Conservation (phyloP, 1,284 basidiomycete genomes). For the Trichosporon sp. region DNA sequence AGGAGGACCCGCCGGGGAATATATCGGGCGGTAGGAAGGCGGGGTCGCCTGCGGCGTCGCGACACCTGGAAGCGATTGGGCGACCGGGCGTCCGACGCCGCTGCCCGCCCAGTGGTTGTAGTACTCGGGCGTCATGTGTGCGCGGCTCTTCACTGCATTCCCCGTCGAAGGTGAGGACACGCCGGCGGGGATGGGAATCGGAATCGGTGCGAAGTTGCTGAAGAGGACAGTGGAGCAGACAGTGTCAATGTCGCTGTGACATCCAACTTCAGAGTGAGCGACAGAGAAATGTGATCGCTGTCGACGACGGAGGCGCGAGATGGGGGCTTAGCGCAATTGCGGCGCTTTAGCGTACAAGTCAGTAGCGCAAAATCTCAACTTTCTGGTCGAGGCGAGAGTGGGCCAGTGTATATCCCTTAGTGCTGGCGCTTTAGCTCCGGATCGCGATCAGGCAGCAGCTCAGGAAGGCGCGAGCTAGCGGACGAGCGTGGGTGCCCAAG, state of each 20-base stretch:
- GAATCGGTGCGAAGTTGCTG: not conserved
- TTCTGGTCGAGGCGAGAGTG: not conserved
- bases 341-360: not conserved
- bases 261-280: not conserved
- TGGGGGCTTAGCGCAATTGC: not conserved
- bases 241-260: not conserved
- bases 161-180: not conserved
- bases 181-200: not conserved
- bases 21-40: not conserved
- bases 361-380: not conserved
- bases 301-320: not conserved
- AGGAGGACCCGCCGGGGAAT: not conserved
- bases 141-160: not conserved
- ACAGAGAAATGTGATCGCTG: not conserved
- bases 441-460: not conserved
- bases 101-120: slow-evolving; percentile 16
- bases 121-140: slow-evolving; percentile 11
- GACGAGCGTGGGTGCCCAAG: too few species aligned
- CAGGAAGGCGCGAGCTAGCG: too few species aligned
- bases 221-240: not conserved
- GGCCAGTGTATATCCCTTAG: not conserved
- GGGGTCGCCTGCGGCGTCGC: slow-evolving; percentile 4
- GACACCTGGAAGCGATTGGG: not conserved
- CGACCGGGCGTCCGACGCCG: not conserved
- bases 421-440: not conserved